These are phyloP conservation scores for Inosperma sp. DNA, from an alignment of 768 basidiomycete genomes.

Conservation along the genomic window DNA sequence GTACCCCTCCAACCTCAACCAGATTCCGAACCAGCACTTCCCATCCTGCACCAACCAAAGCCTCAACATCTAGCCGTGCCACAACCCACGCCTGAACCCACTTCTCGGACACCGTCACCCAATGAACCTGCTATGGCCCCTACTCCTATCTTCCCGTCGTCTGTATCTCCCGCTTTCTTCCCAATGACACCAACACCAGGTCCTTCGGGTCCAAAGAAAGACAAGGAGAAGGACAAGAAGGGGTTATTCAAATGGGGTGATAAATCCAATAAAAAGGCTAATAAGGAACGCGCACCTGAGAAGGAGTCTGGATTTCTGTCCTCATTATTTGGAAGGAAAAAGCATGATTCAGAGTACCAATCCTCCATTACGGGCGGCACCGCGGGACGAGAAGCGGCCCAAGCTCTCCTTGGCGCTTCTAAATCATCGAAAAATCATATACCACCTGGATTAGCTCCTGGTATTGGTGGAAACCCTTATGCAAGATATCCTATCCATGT, in stretches of 20 bases:
- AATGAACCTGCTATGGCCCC: slow-evolving; percentile 16
- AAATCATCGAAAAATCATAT: slow-evolving; percentile 69
- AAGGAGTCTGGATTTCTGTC: slow-evolving; percentile 79
- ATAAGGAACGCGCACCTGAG: slow-evolving; percentile 45
- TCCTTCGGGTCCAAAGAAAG: slow-evolving; percentile 40
- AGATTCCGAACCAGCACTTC: slow-evolving; percentile 32
- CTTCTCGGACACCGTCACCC: slow-evolving; percentile 26
- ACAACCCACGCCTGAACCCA: slow-evolving; percentile 26
- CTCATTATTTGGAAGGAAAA: slow-evolving; percentile 89
- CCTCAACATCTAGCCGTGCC: slow-evolving; percentile 52
- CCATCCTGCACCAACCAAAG: slow-evolving; percentile 61
- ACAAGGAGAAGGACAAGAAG: slow-evolving; percentile 74
- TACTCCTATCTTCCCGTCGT: slow-evolving; percentile 13
- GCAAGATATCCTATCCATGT: slow-evolving; percentile 97
- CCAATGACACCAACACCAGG: slow-evolving; percentile 30
- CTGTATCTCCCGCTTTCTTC: slow-evolving; percentile 22
- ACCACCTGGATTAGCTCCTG: slow-evolving; percentile 48
- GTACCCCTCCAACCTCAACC: slow-evolving; percentile 20
- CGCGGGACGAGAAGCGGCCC: slow-evolving; percentile 81
- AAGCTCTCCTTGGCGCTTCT: slow-evolving; percentile 78
- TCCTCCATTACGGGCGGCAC: slow-evolving; percentile 33
- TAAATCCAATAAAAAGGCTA: slow-evolving; percentile 54
- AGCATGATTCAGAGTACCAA: slow-evolving; percentile 55
- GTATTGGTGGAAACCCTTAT: slow-evolving; percentile 42
- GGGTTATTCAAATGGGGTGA: slow-evolving; percentile 68